Conservation (phyloP, 768 basidiomycete genomes). For the Agrocybe pediades region DNA sequence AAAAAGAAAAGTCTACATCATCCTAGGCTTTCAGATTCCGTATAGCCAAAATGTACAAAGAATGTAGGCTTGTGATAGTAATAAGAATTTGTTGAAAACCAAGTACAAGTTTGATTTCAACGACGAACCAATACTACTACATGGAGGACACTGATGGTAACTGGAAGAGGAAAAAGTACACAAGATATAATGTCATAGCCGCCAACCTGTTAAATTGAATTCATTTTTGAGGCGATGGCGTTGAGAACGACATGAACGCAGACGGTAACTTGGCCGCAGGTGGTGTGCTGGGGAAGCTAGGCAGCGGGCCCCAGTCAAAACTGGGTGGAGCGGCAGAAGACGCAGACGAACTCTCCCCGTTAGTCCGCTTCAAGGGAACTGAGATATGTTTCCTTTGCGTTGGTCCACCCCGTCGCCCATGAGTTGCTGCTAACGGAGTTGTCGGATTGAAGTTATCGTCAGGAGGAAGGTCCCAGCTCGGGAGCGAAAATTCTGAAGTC, state of each 20-base stretch:
- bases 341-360: constrained; percentile 24
- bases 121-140: no score
- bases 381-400: constrained; percentile 39
- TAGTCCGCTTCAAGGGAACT: constrained; percentile 38
- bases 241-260: constrained; percentile 18
- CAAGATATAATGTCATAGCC: no score
- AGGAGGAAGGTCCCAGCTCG: constrained; percentile 29
- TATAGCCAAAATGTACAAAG: no score
- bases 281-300: constrained; percentile 37
- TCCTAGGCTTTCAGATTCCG: no score
- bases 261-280: constrained; percentile 13
- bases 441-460: constrained; percentile 45
- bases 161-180: no score
- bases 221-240: not conserved
- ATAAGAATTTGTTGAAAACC: no score
- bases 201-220: not conserved
- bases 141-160: no score
- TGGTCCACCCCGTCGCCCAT: constrained; percentile 32
- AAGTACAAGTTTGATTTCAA: no score
- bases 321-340: constrained; percentile 23
- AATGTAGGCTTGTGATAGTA: no score
- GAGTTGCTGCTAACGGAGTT: constrained; percentile 19
- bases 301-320: constrained; percentile 69
- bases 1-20: no score
- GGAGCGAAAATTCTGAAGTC: constrained; percentile 2